phyloP scores from a whole-genome alignment of 805 yeast species.

The Candida vaughaniae region DNA sequence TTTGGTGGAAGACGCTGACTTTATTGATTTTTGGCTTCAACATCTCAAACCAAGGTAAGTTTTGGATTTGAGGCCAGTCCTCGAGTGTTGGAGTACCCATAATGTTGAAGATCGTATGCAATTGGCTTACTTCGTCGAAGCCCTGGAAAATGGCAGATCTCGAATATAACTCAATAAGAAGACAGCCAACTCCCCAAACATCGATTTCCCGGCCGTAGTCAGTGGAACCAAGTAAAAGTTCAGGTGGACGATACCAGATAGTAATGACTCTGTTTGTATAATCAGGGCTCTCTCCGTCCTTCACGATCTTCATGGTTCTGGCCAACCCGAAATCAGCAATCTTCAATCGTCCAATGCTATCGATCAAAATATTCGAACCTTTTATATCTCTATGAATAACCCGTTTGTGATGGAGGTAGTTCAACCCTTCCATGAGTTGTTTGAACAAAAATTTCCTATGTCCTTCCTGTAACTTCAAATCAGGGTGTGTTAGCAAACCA shows the following conservation, averaged over 20 bases:
- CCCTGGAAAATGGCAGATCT: slow-evolving; percentile 83
- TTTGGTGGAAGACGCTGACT: slow-evolving; percentile 25
- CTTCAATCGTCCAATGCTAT: slow-evolving; percentile 60
- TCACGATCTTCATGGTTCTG: slow-evolving; percentile 62
- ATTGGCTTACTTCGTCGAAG: slow-evolving; percentile 80
- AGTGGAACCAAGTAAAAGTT: slow-evolving; percentile 84
- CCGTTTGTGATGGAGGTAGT: slow-evolving; percentile 64
- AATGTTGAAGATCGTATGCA: slow-evolving; percentile 69
- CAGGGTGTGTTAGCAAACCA: slow-evolving; percentile 79
- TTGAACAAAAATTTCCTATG: slow-evolving; percentile 66
- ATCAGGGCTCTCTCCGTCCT: slow-evolving; percentile 58
- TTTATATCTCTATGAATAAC: slow-evolving; percentile 81
- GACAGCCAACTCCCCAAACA: slow-evolving; percentile 96
- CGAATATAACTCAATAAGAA: slow-evolving; percentile 77
- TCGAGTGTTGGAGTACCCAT: slow-evolving; percentile 82
- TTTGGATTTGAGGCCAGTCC: slow-evolving; percentile 76
- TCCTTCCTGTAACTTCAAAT: slow-evolving; percentile 56
- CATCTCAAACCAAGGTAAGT: slow-evolving; percentile 92
- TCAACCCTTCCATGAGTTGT: slow-evolving; percentile 67
- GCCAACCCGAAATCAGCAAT: slow-evolving; percentile 86
- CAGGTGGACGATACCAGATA: slow-evolving; percentile 97
- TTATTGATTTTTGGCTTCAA: slow-evolving; percentile 54
- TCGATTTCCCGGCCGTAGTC: slow-evolving; percentile 89
- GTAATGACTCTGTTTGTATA: slow-evolving; percentile 96
- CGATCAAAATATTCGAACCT: slow-evolving; percentile 73